phyloP scores from a whole-genome alignment of 2,329 filamentous ascomycete genomes.

The Emmonsiellopsis sp. region DNA sequence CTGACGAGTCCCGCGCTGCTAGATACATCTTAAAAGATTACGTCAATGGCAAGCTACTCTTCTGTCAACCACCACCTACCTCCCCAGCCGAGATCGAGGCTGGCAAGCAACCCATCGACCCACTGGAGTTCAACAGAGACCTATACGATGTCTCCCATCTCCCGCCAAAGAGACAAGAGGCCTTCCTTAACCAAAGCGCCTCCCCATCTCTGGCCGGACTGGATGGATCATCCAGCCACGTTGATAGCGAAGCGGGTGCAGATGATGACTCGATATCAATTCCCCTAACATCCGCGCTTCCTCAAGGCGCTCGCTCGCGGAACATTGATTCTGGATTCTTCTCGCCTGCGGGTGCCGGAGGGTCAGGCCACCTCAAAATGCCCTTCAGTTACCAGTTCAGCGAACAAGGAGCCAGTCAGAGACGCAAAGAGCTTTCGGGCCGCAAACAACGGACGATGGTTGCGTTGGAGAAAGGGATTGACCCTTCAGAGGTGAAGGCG shows the following conservation, averaged over 20 bases:
- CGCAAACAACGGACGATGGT: constrained; percentile 71
- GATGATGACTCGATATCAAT: constrained; percentile 17
- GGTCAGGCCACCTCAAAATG: constrained; percentile 58
- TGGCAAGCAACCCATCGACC: constrained; percentile 46
- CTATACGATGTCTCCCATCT: constrained; percentile 78
- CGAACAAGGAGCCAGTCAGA: constrained; percentile 60
- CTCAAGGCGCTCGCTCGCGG: constrained; percentile 62
- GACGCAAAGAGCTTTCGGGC: constrained; percentile 66
- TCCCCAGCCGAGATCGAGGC: constrained; percentile 37
- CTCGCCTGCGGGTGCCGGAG: constrained; percentile 47
- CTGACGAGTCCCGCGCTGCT: constrained; percentile 86
- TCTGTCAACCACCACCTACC: constrained; percentile 72
- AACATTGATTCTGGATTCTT: constrained; percentile 88
- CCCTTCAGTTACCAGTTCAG: constrained; percentile 89
- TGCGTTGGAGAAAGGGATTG: constrained; percentile 74
- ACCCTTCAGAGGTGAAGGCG: constrained; percentile 63
- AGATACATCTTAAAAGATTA: constrained; percentile 92
- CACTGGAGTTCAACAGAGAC: constrained; percentile 72
- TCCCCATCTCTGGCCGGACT: constrained; percentile 1
- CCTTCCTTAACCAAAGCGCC: constrained; percentile 13
- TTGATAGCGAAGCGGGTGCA: constrained; percentile 29
- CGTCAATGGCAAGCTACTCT: constrained; percentile 89
- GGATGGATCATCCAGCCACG: constrained; percentile 15
- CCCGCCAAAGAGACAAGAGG: constrained; percentile 65
- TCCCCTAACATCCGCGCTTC: constrained; percentile 10